Evolutionary conservation across 1,139 yeast genomes (phyloP).

Genomic region (Magnusiomyces fungicola): DNA sequence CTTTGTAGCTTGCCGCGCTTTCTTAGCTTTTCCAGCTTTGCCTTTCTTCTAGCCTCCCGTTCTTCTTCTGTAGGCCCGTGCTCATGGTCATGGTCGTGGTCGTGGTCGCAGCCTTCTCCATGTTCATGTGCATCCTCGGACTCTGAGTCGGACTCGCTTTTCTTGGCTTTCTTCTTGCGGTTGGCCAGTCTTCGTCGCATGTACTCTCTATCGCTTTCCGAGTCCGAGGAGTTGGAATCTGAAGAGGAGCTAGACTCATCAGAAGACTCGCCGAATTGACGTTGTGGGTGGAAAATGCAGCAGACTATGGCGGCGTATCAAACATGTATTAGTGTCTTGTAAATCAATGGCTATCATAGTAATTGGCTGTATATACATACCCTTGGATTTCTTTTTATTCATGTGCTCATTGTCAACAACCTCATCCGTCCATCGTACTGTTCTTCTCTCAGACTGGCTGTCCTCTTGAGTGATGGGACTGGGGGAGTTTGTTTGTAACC

Average conservation of each 20-base stretch:
- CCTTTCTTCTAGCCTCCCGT: background rate
- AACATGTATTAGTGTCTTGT: too few relatives aligned
- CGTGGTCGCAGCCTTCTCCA: too few relatives aligned
- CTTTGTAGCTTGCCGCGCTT: conserved; percentile 7
- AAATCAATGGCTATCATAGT: too few relatives aligned
- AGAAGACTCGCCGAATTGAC: conserved; percentile 59
- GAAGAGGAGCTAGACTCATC: conserved; percentile 35
- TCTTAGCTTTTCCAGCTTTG: background rate
- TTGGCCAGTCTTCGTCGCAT: background rate
- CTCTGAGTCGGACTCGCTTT: conserved; percentile 1
- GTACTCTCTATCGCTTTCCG: conserved; percentile 23
- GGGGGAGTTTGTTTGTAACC: background rate
- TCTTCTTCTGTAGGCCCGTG: conserved; percentile 1
- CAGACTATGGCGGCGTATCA: conserved; percentile 49
- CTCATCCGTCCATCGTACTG: conserved; percentile 75
- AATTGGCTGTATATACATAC: conserved; percentile 30
- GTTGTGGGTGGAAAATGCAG: conserved; percentile 84
- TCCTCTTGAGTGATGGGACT: too few relatives aligned
- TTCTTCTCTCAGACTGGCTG: background rate
- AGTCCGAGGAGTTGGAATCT: conserved; percentile 26
- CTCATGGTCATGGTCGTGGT: conserved; percentile 13
- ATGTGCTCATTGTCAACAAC: conserved; percentile 84
- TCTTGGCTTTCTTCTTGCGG: conserved; percentile 8
- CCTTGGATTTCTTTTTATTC: conserved; percentile 77
- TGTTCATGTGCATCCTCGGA: conserved; percentile 9